Base-by-base conservation (phyloP, 2,329 filamentous ascomycete genomes). In the Sclerotinia sclerotiorum region DNA sequence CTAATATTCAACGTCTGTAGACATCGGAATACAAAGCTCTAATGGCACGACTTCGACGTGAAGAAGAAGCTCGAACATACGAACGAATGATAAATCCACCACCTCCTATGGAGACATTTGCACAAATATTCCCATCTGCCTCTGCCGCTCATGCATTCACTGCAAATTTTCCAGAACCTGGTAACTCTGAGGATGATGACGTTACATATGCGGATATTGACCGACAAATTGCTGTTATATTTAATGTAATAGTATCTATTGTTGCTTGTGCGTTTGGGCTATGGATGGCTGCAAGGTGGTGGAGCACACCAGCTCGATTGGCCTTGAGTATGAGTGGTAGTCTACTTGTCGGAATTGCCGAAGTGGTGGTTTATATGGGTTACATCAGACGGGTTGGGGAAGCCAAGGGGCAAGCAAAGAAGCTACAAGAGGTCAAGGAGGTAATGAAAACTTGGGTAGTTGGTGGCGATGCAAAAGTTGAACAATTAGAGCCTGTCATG, bases 171-270 rank as follows among this genome's bases (percentile, higher is more conserved):
- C 79, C 80, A 35, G 85, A 85, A 72, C 72, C 76, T 68, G 63
- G 73, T 24, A 70, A 78, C 65, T 60, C 73, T 10, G 83, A 84
- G 68, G 81, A 87, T 72, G 90, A 92, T 70, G 88, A 90, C 2
- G 81, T 90, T 2, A 89, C 88, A 2, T 89, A 88, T 71, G 84
- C 86, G 48, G 91, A 95, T 70, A 83, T 95, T 1, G 90, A 94
- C 77, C 84, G 91, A n/a, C 92, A 95, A 75, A 81, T 95, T 68
- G 88, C 91, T 54, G 83, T 98, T 10, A 93, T 98, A 64, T 84
- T 97, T 75, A 99, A 98, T 78, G 93, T 98, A 63, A 81, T 97
- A 51, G 84, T 97, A 65, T 97, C 92, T 64, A 91, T 97, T 65
- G 81, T 94, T 3, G 92, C 94, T 56, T 91, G 90, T 63, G 90